Evolutionary conservation across 2,329 filamentous ascomycete genomes (phyloP).

Genomic region (Aureobasidium vineae): DNA sequence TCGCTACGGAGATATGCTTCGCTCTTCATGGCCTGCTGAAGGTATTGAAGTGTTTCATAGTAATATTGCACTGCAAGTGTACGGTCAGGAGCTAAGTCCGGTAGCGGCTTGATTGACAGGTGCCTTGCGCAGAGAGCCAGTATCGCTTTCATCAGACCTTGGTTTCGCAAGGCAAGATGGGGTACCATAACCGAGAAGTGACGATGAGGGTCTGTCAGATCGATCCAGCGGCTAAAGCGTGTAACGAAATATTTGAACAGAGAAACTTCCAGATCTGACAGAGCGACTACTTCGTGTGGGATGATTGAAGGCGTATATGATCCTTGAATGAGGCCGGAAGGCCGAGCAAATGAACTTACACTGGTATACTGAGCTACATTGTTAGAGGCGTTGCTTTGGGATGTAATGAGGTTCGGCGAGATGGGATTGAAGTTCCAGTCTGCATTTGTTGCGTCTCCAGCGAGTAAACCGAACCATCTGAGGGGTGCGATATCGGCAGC

Average conservation of each 20-base stretch:
- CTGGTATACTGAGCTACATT: slow-evolving; percentile 13
- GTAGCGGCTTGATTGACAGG: slow-evolving; percentile 41
- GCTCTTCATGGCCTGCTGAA: slow-evolving; percentile 58
- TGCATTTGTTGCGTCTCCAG: slow-evolving; percentile 41
- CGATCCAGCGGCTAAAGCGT: slow-evolving; percentile 40
- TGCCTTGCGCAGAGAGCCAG: slow-evolving; percentile 55
- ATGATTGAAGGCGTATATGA: slow-evolving; percentile 20
- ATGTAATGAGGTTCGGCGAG: not conserved
- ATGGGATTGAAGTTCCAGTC: slow-evolving; percentile 31
- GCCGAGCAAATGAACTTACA: slow-evolving; percentile 28
- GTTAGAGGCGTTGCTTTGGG: slow-evolving; percentile 1
- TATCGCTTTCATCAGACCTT: slow-evolving; percentile 57
- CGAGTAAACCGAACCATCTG: slow-evolving; percentile 51
- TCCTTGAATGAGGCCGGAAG: slow-evolving; percentile 22
- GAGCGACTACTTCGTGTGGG: slow-evolving; percentile 19
- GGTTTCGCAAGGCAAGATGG: slow-evolving; percentile 49
- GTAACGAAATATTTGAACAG: slow-evolving; percentile 41
- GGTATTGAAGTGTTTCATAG: slow-evolving; percentile 59
- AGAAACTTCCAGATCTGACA: slow-evolving; percentile 38
- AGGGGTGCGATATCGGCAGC: slow-evolving; percentile 48
- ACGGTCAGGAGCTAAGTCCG: slow-evolving; percentile 31
- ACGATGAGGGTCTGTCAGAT: slow-evolving; percentile 43
- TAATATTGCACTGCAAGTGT: slow-evolving; percentile 51
- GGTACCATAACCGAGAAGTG: slow-evolving; percentile 40
- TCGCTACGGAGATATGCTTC: slow-evolving; percentile 54